Percentiles rank a stretch among this genome's conserved stretches.
Conservation (phyloP, 2,329 filamentous ascomycete genomes). For the Nemania serpens region DNA sequence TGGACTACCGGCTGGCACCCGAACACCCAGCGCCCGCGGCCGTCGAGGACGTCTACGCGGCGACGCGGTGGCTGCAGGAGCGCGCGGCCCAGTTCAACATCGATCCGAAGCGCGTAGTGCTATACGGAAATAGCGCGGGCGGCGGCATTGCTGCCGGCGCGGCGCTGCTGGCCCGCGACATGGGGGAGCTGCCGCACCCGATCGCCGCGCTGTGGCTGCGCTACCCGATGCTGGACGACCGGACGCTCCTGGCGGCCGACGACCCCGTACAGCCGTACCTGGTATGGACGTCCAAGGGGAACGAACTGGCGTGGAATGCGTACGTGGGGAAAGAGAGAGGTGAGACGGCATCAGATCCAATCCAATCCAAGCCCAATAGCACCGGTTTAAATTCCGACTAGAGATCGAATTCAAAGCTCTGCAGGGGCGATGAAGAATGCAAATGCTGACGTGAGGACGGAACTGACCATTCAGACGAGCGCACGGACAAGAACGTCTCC, state of each 20-base stretch:
- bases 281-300: conserved; percentile 21
- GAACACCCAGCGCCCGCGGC: conserved; percentile 52
- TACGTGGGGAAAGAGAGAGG: conserved; percentile 26
- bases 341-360: conserved; percentile 1
- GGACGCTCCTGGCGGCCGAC: conserved; percentile 28
- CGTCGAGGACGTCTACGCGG: conserved; percentile 46
- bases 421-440: neutral
- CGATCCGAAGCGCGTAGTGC: conserved; percentile 33
- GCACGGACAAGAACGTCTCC: conserved; percentile 28
- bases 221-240: conserved; percentile 44
- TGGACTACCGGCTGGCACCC: conserved; percentile 55
- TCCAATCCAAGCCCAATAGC: no score
- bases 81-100: conserved; percentile 28
- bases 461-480: conserved; percentile 14
- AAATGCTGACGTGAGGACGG: neutral
- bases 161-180: conserved; percentile 48
- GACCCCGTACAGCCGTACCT: conserved; percentile 27
- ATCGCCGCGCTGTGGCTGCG: conserved; percentile 37
- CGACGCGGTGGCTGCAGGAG: conserved; percentile 44
- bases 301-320: conserved; percentile 28
- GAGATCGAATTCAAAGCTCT: neutral
- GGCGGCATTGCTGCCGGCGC: conserved; percentile 29
- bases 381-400: no score
- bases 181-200: conserved; percentile 32
- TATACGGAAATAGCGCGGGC: conserved; percentile 33